Conservation (phyloP, 352 stramenopile genomes). For the Globisporangium spinosum region DNA sequence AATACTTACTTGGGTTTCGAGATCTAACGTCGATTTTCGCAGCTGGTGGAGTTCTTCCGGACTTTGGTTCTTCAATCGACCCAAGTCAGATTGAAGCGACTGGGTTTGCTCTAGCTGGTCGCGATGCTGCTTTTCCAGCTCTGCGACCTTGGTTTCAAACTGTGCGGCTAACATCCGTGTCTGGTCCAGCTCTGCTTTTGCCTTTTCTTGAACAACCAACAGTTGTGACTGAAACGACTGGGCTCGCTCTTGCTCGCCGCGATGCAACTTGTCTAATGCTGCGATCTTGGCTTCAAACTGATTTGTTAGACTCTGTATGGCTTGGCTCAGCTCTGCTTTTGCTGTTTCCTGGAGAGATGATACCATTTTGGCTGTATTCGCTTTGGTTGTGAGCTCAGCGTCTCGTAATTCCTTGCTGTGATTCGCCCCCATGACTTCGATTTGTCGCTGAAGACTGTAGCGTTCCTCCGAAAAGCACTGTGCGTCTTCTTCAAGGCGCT, state of each 20-base stretch:
- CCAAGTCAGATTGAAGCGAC: conserved; percentile 10
- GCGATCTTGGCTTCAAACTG: conserved; percentile 20
- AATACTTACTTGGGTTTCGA: conserved; percentile 15
- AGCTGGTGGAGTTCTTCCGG: conserved; percentile 12
- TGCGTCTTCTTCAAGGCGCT: conserved; percentile 29
- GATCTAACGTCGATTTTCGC: conserved; percentile 2
- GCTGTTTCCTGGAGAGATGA: neutral
- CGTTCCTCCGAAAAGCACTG: conserved; percentile 30
- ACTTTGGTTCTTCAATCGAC: conserved; percentile 18
- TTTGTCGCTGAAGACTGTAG: conserved; percentile 23
- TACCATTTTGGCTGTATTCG: neutral
- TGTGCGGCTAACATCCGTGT: conserved; percentile 1
- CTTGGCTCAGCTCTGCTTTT: neutral
- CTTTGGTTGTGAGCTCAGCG: conserved; percentile 1
- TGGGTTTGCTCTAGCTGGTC: neutral
- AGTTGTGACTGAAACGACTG: neutral
- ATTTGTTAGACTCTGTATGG: neutral
- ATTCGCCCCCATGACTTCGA: conserved; percentile 22
- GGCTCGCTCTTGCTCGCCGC: neutral
- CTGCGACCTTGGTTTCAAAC: conserved; percentile 17
- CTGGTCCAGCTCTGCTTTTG: neutral
- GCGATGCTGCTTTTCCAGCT: conserved; percentile 3
- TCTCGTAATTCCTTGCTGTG: conserved; percentile 9
- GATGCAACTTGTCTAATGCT: neutral
- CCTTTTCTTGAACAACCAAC: neutral